Evolutionary conservation across 2,329 filamentous ascomycete genomes (phyloP).

Genomic region (Diaporthe eres): DNA sequence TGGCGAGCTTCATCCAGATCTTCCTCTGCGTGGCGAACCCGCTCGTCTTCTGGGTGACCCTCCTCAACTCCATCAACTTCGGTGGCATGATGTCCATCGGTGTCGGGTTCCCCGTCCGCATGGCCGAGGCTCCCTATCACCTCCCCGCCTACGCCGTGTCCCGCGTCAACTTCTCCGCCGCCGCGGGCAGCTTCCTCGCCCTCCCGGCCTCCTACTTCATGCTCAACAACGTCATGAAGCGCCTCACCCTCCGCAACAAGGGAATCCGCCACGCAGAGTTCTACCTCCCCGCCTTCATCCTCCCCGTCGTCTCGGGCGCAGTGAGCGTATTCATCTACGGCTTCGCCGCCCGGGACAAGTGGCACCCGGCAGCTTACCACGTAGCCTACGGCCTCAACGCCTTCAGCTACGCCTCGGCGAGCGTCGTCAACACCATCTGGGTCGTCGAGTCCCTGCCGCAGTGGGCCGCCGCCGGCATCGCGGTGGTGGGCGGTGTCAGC

Average conservation of each 20-base stretch:
- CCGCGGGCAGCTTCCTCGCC: slow-evolving; percentile 42
- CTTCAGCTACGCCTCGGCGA: slow-evolving; percentile 44
- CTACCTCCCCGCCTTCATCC: slow-evolving; percentile 46
- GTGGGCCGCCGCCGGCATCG: slow-evolving; percentile 46
- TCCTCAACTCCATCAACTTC: slow-evolving; percentile 47
- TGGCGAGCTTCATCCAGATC: slow-evolving; percentile 45
- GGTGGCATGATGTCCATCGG: slow-evolving; percentile 46
- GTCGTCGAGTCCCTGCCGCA: slow-evolving; percentile 47
- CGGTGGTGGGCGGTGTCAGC: slow-evolving; percentile 44
- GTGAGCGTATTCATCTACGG: slow-evolving; percentile 44
- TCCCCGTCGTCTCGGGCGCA: slow-evolving; percentile 44
- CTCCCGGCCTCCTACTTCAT: slow-evolving; percentile 41
- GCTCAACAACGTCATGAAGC: slow-evolving; percentile 44
- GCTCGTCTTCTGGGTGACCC: slow-evolving; percentile 47
- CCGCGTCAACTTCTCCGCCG: slow-evolving; percentile 43
- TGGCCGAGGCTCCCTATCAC: slow-evolving; percentile 42
- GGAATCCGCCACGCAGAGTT: slow-evolving; percentile 48
- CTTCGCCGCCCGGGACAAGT: slow-evolving; percentile 36
- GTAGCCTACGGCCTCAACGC: slow-evolving; percentile 44
- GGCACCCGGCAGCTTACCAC: slow-evolving; percentile 36
- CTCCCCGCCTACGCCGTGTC: slow-evolving; percentile 33
- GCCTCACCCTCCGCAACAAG: slow-evolving; percentile 45
- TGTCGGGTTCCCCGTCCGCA: slow-evolving; percentile 43
- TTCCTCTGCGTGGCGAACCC: slow-evolving; percentile 47
- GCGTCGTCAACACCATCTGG: slow-evolving; percentile 47